Evolutionary conservation across 257 asterid species (phyloP), one percentile per base, ranked within the genome.

Genomic region (Ligustrum vulgare): DNA sequence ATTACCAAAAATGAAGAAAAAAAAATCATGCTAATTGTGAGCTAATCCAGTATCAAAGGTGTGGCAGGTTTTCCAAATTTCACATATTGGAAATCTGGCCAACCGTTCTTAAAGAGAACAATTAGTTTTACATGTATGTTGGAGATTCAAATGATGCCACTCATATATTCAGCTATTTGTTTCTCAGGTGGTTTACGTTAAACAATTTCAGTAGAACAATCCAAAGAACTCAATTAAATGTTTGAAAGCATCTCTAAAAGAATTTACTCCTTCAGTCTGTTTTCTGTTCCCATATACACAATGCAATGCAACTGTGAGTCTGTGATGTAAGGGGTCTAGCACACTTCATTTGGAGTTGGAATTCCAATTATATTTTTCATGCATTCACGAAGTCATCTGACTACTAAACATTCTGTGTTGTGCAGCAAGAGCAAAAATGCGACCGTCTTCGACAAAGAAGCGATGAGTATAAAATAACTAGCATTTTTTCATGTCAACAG

Each of bases 51-150:
- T 71, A 47, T 74, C 69, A 77, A 25, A 18, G 45, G 67, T 22
- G 56, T 18, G 56, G 68, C 74, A 65, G 33, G 45, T 43, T 31
- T 56, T 35, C 67, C 22, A 32, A 45, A 49, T 65, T 73, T 18
- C 31, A 15, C 51, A 18, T 67, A 6, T 15, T 13, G 4, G 67
- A 5, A 4, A 69, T 73, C 67, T 58, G 60, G 39, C 25, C 60
- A 54, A 37, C 18, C 10, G 8, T 70, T 74, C 28, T 69, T 71
- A 54, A 82, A n/a, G 69, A 77, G 75, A 22, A 54, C n/a, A 45
- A 36, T 28, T 33, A 62, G 51, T 1, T 60, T 71, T 25, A 25
- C 45, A 13, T 8, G 70, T 51, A 39, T 7, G 31, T 10, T 43
- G n/a, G 32, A 56, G 75, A 60, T 45, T 45, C 20, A 45, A 45